Conservation (phyloP, 2,329 filamentous ascomycete genomes). For the Zalaria sp. region DNA sequence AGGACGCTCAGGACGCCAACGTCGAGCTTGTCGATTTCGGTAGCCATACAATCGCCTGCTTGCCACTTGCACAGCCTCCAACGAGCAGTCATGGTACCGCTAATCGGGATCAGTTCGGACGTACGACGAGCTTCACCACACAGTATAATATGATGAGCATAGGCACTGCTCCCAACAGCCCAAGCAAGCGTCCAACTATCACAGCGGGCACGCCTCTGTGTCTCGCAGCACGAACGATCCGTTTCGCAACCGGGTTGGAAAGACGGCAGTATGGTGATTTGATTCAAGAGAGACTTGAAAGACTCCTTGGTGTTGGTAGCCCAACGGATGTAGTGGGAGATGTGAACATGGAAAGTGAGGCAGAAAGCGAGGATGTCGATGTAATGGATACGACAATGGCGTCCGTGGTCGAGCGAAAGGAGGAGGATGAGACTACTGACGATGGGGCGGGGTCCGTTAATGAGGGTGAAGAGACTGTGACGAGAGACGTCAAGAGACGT, state of each 20-base stretch:
- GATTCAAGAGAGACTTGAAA: background rate
- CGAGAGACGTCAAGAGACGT: no score
- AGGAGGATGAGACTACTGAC: background rate
- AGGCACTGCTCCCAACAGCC: no score
- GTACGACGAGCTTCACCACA: background rate
- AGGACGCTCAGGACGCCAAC: background rate
- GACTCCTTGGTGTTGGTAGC: no score
- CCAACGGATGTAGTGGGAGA: background rate
- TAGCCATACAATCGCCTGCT: background rate
- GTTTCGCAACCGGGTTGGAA: background rate
- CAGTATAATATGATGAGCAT: background rate
- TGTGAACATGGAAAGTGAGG: background rate
- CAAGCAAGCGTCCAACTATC: background rate
- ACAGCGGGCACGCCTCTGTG: background rate
- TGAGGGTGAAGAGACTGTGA: background rate
- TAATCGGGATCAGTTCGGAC: background rate
- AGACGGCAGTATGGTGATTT: background rate
- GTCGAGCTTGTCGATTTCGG: constrained; percentile 3
- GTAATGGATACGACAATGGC: background rate
- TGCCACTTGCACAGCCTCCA: background rate
- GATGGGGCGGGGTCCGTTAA: background rate
- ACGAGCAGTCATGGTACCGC: background rate
- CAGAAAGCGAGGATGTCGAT: background rate
- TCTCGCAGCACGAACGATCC: background rate
- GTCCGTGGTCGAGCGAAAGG: background rate